Evolutionary conservation across 148 eudicot genomes (phyloP), one percentile per base, ranked within the genome.

Genomic region (Vaccinium macrocarpon): DNA sequence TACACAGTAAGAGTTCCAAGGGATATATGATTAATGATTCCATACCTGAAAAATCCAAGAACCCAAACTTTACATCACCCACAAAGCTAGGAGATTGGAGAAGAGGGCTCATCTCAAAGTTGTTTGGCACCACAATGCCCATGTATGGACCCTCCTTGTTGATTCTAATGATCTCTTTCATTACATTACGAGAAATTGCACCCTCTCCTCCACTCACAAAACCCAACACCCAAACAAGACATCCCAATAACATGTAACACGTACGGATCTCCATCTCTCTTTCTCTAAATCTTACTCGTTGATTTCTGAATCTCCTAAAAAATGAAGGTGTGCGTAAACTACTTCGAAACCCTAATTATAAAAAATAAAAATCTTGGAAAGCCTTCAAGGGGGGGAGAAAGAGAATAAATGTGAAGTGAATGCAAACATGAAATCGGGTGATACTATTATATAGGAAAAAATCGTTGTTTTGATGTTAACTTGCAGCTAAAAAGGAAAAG

Each of bases 81-180:
- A 62, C 52, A 73, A 84, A 86, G 82, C 88, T 88, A 51, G 88
- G 38, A 84, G 90, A 88, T 50, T 84, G 86, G 23, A 88, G 86
- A 78, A 88, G 90, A 81, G 90, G 88, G 81, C 35, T 86, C 86
- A 86, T 81, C 81, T 86, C 88, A 10, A 84, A 88, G 81, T 42
- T 59, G 53, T 86, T 88, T 25, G 88, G 88, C 61, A 86, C 86
- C 13, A 88, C 88, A 66, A 88, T 84, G 15, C 90, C 90, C 11
- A 88, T 68, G 21, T 88, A 86, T 48, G 88, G 82, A 76, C 90
- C 86, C 12, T 83, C 55, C 80, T 32, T 81, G 53, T 88, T 88
- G 68, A 88, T 86, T 50, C 13, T 48, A 70, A 15, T 25, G n/a
- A 87, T 50, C 8, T 77, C 82, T 59, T 32, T 68, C 75, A 82